Base-by-base conservation (phyloP, 2,329 filamentous ascomycete genomes). In the Aspergillus carbonarius region DNA sequence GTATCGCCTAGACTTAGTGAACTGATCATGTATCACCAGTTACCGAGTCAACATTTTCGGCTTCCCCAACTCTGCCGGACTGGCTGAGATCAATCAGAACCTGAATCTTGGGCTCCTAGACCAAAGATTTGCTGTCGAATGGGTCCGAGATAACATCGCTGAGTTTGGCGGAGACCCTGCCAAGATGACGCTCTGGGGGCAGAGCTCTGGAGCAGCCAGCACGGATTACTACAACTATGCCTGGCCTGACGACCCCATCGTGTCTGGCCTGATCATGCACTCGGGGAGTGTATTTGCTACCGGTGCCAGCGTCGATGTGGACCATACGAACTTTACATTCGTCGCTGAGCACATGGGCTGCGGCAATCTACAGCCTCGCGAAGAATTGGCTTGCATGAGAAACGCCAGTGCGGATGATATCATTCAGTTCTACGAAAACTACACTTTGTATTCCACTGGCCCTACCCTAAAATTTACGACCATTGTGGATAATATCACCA, bases 51-150 rank as follows among this genome's bases (percentile, higher is more conserved):
- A 46, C 7, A 46, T 46, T 18, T 46, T 46, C 15, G 42, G 42
- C 42, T 46, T 46, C 15, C 42, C 42, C 42, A 46, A 46, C 42
- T 23, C 42, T 27, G 42, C 42, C 7, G 42, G 42, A 15, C 42
- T 46, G 15, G 42, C 42, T 17, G 42, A 27, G 42, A 46, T n/a
- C 9, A 15, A 27, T 15, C 42, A 27, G 42, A 46, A 46, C 42
- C 42, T 46, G 0, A 46, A 46, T 17, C 18, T 42, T 13, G 39
- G 39, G 5, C 17, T 42, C 5, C 74, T 79, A 5, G 83, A 86
- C 60, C 82, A 85, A 63, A 76, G 83, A 1, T 63, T 78, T 13
- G 82, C 80, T 0, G 66, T 85, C 0, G 78, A 84, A 67, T 85
- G 83, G 83, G 69, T 82, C 0, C 73, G 73, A 3, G 72, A 78